Base-by-base conservation (phyloP, 2,329 filamentous ascomycete genomes). In the Macrophomina pseudophaseolina region DNA sequence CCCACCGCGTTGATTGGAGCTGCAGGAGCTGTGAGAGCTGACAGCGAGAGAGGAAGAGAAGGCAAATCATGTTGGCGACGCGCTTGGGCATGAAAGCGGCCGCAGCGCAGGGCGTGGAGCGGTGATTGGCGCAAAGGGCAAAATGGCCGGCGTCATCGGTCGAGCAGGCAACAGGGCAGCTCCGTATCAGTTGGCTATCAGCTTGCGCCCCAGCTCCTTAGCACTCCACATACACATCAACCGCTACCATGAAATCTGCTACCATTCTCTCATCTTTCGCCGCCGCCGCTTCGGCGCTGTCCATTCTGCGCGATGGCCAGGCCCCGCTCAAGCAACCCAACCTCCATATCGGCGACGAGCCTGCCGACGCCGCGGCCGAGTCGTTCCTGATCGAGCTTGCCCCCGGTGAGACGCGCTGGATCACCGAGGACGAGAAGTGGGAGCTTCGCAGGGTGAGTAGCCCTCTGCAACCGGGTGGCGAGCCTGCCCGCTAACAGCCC, bases 341-440 rank as follows among this genome's bases (percentile, higher is more conserved):
- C 18, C 16, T 66, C 18, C 18, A 62, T 32, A n/a, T 49, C 11
- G 12, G 46, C 35, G 46, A 42, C 14, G 46, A 52, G 18, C 8
- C 54, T 8, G 42, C 51, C 35, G 53, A 58, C 7, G 23, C 54
- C 33, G 33, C 42, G 42, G 16, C 52, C 32, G 65, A 67, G 73
- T 84, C 83, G 72, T 96, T 86, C 78, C 84, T 97, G 54, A 89
- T 99, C 70, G 94, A 98, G 82, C 84, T 95, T 32, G 86, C 87
- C n/a, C 93, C 93, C 3, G 93, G 91, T 66, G 86, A 94, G 76
- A 94, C 90, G 30, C 83, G 86, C 84, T 95, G 92, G 91, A 90
- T 97, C 38, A 96, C 92, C 0, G 94, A 98, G 74, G 92, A 97
- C 42, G 89, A 97, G 82, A 99, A 98, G 81, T 97, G 94, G 93